Conservation (phyloP, 2,329 filamentous ascomycete species). For the Chrysoporthe deuterocubensis region DNA sequence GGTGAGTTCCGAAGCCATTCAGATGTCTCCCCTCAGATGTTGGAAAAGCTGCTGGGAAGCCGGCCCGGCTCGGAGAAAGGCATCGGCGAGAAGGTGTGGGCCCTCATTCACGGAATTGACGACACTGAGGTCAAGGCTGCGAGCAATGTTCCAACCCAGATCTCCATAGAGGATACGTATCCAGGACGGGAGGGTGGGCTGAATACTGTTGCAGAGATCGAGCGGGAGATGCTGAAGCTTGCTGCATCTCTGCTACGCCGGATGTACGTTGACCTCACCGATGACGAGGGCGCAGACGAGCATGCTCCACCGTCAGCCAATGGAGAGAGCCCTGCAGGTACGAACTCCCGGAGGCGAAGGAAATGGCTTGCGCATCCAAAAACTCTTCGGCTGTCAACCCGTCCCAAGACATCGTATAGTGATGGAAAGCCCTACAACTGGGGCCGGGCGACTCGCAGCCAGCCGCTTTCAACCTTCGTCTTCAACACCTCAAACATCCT, state of each 20-base stretch:
- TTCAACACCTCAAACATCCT: conserved; percentile 56
- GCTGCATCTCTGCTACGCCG: conserved; percentile 72
- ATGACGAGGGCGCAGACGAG: conserved; percentile 47
- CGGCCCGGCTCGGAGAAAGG: conserved; percentile 69
- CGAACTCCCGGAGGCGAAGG: neutral
- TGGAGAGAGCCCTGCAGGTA: neutral
- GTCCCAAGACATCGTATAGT: conserved; percentile 49
- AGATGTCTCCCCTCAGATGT: conserved; percentile 62
- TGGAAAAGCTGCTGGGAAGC: conserved; percentile 72
- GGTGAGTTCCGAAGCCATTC: conserved; percentile 66
- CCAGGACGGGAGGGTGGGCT: conserved; percentile 60
- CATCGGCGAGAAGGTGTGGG: conserved; percentile 75
- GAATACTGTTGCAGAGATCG: conserved; percentile 65
- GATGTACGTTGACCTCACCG: conserved; percentile 77
- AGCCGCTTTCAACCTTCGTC: conserved; percentile 72
- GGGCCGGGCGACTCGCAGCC: conserved; percentile 76
- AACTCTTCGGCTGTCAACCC: conserved; percentile 79
- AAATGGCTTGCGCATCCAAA: conserved; percentile 80
- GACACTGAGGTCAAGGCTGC: conserved; percentile 72
- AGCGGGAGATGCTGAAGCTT: conserved; percentile 70
- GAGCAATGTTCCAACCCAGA: conserved; percentile 77
- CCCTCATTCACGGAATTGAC: conserved; percentile 80
- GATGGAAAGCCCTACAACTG: conserved; percentile 59
- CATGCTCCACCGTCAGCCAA: conserved; percentile 31
- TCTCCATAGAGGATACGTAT: conserved; percentile 95